Evolutionary conservation across 208 protist genomes (phyloP).

Genomic region (Wallacemonas sp.): DNA sequence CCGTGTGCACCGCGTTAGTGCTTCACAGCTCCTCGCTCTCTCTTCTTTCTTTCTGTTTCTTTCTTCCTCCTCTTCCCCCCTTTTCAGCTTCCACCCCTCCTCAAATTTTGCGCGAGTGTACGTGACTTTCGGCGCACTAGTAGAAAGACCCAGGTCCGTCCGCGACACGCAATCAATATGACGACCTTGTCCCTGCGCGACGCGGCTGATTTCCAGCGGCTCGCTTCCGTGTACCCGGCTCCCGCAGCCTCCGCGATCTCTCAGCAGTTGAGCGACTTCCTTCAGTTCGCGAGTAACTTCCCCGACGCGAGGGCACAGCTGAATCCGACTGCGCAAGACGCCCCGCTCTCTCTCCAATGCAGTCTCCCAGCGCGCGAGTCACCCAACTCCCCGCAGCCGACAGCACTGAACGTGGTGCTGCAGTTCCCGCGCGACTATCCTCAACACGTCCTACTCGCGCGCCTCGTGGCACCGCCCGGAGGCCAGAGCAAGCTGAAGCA

Average conservation of each 20-base stretch:
- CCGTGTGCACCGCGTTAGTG: background rate
- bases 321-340: background rate
- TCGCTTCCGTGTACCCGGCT: slow-evolving; percentile 29
- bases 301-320: slow-evolving; percentile 25
- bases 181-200: slow-evolving; percentile 9
- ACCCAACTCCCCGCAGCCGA: background rate
- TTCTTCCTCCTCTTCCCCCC: background rate
- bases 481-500: slow-evolving; percentile 32
- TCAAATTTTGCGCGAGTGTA: background rate
- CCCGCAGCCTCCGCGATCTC: slow-evolving; percentile 37
- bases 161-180: background rate
- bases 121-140: too few relatives aligned
- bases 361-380: background rate
- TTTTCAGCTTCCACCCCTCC: background rate
- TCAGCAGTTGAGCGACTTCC: slow-evolving; percentile 43
- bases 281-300: slow-evolving; percentile 56
- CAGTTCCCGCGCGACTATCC: slow-evolving; percentile 22
- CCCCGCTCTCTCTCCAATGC: background rate
- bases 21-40: background rate
- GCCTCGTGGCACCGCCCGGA: slow-evolving; percentile 24
- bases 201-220: slow-evolving; percentile 24
- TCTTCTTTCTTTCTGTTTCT: background rate
- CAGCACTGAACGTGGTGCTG: slow-evolving; percentile 1
- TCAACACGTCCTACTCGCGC: slow-evolving; percentile 26
- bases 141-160: too few relatives aligned